phyloP scores from a whole-genome alignment of 140 eudicot genomes.

The Erigeron philadelphicus region DNA sequence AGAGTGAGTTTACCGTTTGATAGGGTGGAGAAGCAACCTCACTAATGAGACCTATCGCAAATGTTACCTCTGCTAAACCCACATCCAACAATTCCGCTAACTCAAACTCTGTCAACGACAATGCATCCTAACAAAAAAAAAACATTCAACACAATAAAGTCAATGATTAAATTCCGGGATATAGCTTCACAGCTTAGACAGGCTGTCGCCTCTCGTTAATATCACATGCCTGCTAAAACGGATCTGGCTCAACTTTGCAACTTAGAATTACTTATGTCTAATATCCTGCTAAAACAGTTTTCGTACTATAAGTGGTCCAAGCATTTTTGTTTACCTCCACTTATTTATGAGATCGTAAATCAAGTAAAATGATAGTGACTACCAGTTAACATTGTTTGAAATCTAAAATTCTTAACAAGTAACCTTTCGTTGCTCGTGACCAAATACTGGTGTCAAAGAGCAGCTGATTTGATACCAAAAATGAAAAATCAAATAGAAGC shows the following conservation, averaged over 20 bases:
- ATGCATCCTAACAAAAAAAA: slow-evolving; percentile 59
- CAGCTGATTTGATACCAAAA: neutral
- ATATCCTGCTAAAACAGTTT: neutral
- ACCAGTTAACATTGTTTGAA: neutral
- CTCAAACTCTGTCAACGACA: slow-evolving; percentile 76
- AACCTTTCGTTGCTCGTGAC: neutral
- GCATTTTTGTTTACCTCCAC: neutral
- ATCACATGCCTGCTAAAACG: neutral
- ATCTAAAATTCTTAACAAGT: neutral
- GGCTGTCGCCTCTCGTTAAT: neutral
- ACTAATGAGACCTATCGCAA: slow-evolving; percentile 60
- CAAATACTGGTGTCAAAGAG: neutral
- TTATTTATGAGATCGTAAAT: neutral
- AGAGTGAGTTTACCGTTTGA: slow-evolving; percentile 47
- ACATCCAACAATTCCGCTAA: slow-evolving; percentile 82
- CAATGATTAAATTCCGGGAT: neutral
- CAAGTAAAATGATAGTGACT: neutral
- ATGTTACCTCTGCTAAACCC: slow-evolving; percentile 44
- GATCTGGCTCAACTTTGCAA: neutral
- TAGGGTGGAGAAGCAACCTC: slow-evolving; percentile 58
- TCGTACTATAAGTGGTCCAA: neutral
- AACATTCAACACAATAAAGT: neutral
- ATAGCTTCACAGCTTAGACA: neutral
- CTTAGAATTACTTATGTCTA: neutral
- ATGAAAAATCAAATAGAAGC: too few species aligned